Evolutionary conservation across 345 rosid species (phyloP).

Genomic region (Reutealis trisperma): DNA sequence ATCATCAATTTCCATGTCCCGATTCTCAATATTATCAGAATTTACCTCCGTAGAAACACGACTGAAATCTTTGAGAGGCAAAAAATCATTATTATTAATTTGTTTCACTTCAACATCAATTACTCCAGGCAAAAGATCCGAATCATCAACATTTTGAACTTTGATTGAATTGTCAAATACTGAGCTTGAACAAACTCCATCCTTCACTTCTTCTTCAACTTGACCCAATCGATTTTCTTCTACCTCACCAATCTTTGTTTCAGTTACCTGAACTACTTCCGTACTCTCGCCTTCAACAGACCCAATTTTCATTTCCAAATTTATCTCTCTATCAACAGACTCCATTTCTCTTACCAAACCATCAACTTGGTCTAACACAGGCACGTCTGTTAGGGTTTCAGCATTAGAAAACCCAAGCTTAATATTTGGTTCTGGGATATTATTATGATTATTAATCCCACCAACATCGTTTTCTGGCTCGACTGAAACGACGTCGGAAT

Average conservation of each 20-base stretch:
- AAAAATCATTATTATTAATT: neutral
- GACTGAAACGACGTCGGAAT: constrained; percentile 32
- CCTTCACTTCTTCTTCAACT: constrained; percentile 7
- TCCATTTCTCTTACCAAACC: constrained; percentile 7
- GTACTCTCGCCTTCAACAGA: constrained; percentile 1
- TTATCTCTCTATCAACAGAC: constrained; percentile 3
- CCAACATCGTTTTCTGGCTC: constrained; percentile 28
- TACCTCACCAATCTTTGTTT: neutral
- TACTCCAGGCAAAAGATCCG: neutral
- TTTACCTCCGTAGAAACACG: neutral
- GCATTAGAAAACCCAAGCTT: constrained; percentile 1
- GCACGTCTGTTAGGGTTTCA: constrained; percentile 27
- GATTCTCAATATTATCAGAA: constrained; percentile 15
- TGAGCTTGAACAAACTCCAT: neutral
- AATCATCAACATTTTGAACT: neutral
- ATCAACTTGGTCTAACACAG: constrained; percentile 7
- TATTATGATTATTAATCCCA: neutral
- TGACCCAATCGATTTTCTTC: neutral
- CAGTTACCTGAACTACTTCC: constrained; percentile 2
- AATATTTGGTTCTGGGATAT: too few relatives aligned
- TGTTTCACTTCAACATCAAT: constrained; percentile 7
- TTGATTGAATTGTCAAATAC: neutral
- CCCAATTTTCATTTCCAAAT: constrained; percentile 20
- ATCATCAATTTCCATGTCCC: constrained; percentile 25
- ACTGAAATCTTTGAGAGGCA: neutral